Evolutionary conservation across 371 early-diverging fungal species (phyloP).

Genomic region (Rhizopus arrhizus): DNA sequence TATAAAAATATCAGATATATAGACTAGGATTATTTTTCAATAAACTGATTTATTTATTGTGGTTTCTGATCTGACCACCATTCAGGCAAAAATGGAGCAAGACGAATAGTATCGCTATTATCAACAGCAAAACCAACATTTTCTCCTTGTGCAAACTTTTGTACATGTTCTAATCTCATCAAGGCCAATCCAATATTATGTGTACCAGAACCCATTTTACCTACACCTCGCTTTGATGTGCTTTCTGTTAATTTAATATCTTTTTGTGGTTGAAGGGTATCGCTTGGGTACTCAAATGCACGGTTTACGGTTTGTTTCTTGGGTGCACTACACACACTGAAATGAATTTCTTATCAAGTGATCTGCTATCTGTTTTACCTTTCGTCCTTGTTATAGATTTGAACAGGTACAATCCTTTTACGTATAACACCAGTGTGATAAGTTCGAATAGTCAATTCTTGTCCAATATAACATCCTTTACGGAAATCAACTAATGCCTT

Average conservation of each 20-base stretch:
- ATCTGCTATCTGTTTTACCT: conserved; percentile 23
- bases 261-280: conserved; percentile 47
- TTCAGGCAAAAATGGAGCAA: conserved; percentile 56
- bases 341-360: too few species aligned
- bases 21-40: too few species aligned
- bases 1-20: too few species aligned
- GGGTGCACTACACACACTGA: conserved; percentile 34
- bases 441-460: conserved; percentile 95
- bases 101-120: conserved; percentile 38
- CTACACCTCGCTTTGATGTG: conserved; percentile 50
- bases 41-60: too few species aligned
- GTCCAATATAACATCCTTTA: conserved; percentile 98
- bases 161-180: conserved; percentile 78
- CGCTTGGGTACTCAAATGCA: conserved; percentile 18
- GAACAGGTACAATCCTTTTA: conserved; percentile 89
- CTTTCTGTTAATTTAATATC: conserved; percentile 50
- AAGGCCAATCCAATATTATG: conserved; percentile 87
- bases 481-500: conserved; percentile 80
- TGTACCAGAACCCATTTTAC: conserved; percentile 66
- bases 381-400: conserved; percentile 49
- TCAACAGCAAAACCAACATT: conserved; percentile 36
- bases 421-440: conserved; percentile 93
- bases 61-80: conserved; percentile 45
- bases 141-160: conserved; percentile 23
- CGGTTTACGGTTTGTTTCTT: conserved; percentile 37